Base-by-base conservation (phyloP, 306 rosid species). In the Rubus idaeus region DNA sequence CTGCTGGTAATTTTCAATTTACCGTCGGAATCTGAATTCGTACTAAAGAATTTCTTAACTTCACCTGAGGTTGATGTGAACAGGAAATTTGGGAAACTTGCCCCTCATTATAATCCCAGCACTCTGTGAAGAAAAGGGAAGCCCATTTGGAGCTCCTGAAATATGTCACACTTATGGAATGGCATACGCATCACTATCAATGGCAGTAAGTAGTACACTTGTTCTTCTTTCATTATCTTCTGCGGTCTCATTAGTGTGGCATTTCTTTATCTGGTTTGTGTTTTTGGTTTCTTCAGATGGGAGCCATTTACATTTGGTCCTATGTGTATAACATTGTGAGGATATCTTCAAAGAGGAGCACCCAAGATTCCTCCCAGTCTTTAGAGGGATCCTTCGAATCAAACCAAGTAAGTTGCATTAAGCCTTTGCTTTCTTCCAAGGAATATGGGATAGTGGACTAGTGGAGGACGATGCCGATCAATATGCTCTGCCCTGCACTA, bases 301-400 rank as follows among this genome's bases (percentile, higher is more conserved):
- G 97, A 85, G 83, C 92, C 79, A 5, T 91, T 70, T 89, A 41
- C 60, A 65, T 94, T 76, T 94, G 97, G 98, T 84, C 91, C 18
- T 94, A 87, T 51, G 97, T 91, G 35, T 94, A 88, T 86, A 94
- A 91, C 84, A 85, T 93, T 55, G 89, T 93, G 81, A 47, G 97
- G 74, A 60, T 93, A 73, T 91, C 89, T 37, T 78, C 96, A 68
- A 84, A 30, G 23, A 64, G 52, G 61, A 50, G 51, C 63, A 71
- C 47, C 12, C 81, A 51, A 69, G 84, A 79, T 69, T 8, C 66
- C 44, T 23, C 5, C 17, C 74, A 61, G 80, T 72, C 68, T 76
- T 70, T 79, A 3, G 84, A 57, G 75, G 87, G 60, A 41, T 75
- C 87, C 77, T 66, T 80, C 47, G 3, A 68, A 26, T 42, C 78